A percentile compares a stretch with the other conserved stretches of the same genome.
These are phyloP conservation scores for Arthroderma uncinatum DNA, from an alignment of 2,329 filamentous ascomycete species.

Conservation along the genomic window DNA sequence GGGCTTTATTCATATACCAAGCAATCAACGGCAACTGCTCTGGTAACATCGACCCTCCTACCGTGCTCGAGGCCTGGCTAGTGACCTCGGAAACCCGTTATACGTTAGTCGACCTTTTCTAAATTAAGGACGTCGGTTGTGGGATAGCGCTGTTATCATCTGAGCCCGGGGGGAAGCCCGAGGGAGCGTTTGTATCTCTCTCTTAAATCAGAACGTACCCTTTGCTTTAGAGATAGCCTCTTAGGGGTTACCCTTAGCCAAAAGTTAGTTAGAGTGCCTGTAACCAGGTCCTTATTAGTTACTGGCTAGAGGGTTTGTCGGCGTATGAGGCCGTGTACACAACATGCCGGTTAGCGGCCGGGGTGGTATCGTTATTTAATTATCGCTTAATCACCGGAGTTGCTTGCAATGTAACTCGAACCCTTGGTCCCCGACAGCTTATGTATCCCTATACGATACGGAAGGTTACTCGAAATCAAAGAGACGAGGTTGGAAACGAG, in stretches of 20 bases:
- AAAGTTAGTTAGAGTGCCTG: slow-evolving; percentile 3
- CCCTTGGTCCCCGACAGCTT: background rate
- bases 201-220: background rate
- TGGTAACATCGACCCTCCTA: no score
- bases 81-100: no score
- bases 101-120: no score
- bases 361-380: background rate
- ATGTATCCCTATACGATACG: background rate
- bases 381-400: background rate
- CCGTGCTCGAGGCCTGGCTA: no score
- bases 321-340: background rate
- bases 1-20: no score
- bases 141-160: no score
- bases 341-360: background rate
- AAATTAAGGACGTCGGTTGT: no score
- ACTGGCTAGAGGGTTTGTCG: background rate
- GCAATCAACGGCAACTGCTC: no score
- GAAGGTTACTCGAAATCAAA: background rate
- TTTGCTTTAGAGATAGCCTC: background rate
- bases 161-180: background rate
- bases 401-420: background rate
- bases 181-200: background rate
- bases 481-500: slow-evolving; percentile 2
- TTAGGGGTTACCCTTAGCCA: background rate
- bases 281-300: background rate